Conservation (phyloP, 2,329 filamentous ascomycete species). For the Fusarium musae region DNA sequence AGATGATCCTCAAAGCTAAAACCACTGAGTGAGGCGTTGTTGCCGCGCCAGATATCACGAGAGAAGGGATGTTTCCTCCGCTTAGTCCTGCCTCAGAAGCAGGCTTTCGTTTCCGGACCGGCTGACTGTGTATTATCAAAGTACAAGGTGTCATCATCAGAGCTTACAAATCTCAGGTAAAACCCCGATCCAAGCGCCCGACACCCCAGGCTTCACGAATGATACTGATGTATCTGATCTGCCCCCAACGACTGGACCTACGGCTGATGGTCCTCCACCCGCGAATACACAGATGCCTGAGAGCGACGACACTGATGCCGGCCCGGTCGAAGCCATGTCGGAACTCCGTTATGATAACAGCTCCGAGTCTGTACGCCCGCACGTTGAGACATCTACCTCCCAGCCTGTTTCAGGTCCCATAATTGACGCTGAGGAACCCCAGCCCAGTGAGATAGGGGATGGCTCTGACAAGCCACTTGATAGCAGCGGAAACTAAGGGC, state of each 20-base stretch:
- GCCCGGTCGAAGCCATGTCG: background rate
- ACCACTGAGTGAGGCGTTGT: background rate
- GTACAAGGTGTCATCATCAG: background rate
- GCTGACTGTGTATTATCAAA: background rate
- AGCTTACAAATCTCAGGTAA: fast-evolving
- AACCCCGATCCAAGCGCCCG: background rate
- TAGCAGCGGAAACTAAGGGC: fast-evolving
- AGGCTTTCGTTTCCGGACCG: background rate
- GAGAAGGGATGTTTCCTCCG: background rate
- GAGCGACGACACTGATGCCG: background rate
- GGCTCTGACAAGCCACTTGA: background rate
- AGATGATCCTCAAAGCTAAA: no score
- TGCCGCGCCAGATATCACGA: background rate
- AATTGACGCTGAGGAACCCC: background rate
- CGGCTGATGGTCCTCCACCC: background rate
- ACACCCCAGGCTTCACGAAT: background rate
- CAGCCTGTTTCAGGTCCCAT: background rate
- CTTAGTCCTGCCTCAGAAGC: background rate
- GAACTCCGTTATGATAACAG: background rate
- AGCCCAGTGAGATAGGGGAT: background rate
- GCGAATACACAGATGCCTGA: background rate
- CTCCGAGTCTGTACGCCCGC: background rate
- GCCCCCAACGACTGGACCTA: background rate
- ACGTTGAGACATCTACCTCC: background rate
- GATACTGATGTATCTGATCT: background rate